These are phyloP conservation scores for Cladophialophora bantiana DNA, from an alignment of 2,329 filamentous ascomycete species.

Conservation along the genomic window DNA sequence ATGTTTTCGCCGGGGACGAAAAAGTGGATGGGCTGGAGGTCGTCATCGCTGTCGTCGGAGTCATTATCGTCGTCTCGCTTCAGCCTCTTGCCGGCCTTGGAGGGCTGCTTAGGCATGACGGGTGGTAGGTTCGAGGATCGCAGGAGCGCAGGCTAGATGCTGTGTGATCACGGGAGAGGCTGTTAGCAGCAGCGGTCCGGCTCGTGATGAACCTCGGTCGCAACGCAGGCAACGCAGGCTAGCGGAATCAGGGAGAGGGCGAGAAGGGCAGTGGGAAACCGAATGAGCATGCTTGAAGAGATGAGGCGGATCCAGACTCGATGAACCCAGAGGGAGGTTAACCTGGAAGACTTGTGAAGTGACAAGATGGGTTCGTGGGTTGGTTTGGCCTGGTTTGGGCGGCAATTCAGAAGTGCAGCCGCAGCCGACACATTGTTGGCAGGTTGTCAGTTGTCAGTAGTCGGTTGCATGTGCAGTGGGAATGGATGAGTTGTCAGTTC, in stretches of 20 bases:
- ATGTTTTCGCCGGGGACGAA: conserved; percentile 37
- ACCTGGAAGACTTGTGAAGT: conserved; percentile 19
- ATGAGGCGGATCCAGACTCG: conserved; percentile 30
- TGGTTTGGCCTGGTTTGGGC: conserved; percentile 7
- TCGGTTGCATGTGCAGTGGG: conserved; percentile 23
- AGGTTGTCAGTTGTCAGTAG: conserved; percentile 10
- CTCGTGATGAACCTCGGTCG: conserved; percentile 30
- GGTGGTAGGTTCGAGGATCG: background rate
- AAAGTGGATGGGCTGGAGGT: conserved; percentile 35
- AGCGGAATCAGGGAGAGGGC: conserved; percentile 24
- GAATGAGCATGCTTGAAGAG: conserved; percentile 37
- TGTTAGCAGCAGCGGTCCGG: conserved; percentile 26
- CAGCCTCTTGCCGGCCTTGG: conserved; percentile 26
- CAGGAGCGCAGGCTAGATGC: no score
- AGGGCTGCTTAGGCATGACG: conserved; percentile 26
- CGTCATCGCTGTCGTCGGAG: conserved; percentile 29
- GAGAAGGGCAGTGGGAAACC: conserved; percentile 16
- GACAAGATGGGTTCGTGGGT: conserved; percentile 16
- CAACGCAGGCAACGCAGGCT: conserved; percentile 28
- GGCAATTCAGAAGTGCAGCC: conserved; percentile 25
- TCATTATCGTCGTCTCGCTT: conserved; percentile 29
- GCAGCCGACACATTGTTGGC: conserved; percentile 25
- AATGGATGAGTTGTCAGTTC: conserved; percentile 22
- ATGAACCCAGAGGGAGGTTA: conserved; percentile 25
- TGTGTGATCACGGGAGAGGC: conserved; percentile 25